These are phyloP conservation scores for Eremochloa ophiuroides DNA, from an alignment of 176 grass and related monocot species.

Conservation along the genomic window DNA sequence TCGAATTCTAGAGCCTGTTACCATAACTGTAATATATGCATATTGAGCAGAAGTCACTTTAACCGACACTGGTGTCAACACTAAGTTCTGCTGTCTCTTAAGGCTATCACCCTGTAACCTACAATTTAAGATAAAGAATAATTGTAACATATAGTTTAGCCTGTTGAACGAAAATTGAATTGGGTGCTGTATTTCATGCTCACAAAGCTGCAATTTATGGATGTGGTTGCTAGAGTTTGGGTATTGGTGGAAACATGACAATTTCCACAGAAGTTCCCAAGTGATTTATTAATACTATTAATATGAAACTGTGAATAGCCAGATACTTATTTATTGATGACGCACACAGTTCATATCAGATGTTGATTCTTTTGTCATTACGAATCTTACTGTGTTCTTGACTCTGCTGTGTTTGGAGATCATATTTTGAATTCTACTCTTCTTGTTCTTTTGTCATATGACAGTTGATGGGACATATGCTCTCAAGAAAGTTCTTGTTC, in stretches of 20 bases:
- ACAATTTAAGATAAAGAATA: neutral
- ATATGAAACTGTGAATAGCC: neutral
- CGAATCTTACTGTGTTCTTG: neutral
- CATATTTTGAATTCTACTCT: neutral
- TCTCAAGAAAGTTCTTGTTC: slow-evolving; percentile 87
- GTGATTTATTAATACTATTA: neutral
- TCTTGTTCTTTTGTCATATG: slow-evolving; percentile 26
- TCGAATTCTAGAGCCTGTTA: neutral
- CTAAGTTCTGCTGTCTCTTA: neutral
- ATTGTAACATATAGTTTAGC: neutral
- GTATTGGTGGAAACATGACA: neutral
- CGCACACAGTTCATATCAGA: neutral
- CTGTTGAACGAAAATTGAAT: neutral
- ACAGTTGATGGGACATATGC: slow-evolving; percentile 85
- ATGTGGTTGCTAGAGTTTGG: neutral
- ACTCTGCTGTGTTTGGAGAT: neutral
- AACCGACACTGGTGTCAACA: neutral
- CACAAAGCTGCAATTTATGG: neutral
- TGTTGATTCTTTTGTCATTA: neutral
- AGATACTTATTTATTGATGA: neutral
- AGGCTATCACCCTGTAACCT: neutral
- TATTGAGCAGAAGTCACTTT: neutral
- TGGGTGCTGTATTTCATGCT: neutral
- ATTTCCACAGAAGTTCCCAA: neutral
- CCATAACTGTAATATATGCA: neutral